A percentile compares a stretch with the other conserved stretches of the same genome.
phyloP scores from a whole-genome alignment of 2,329 filamentous ascomycete genomes.

The Colletotrichum tofieldiae region DNA sequence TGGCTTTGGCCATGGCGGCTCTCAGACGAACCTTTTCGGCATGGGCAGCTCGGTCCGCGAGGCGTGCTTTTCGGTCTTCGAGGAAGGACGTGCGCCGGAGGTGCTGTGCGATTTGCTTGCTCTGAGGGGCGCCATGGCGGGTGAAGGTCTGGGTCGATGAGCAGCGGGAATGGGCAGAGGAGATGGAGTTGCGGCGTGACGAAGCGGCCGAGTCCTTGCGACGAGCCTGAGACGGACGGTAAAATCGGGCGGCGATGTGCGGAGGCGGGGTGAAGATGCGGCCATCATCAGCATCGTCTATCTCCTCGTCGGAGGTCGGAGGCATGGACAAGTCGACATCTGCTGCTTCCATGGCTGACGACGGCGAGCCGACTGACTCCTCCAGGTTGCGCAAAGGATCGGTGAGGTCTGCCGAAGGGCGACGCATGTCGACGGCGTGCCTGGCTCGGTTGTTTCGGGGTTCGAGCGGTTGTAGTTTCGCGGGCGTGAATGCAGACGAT shows the following conservation, averaged over 20 bases:
- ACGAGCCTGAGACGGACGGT: constrained; percentile 75
- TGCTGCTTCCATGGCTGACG: constrained; percentile 48
- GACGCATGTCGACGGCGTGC: constrained; percentile 57
- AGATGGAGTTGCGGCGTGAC: constrained; percentile 85
- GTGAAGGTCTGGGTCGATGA: constrained; percentile 72
- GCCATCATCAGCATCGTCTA: constrained; percentile 51
- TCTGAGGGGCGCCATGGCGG: constrained; percentile 73
- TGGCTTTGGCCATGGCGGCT: constrained; percentile 81
- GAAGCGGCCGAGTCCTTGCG: constrained; percentile 84
- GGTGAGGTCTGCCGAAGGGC: constrained; percentile 58
- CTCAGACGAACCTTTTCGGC: constrained; percentile 86
- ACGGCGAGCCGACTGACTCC: constrained; percentile 52
- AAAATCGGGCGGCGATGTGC: constrained; percentile 85
- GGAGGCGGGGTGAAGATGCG: constrained; percentile 76
- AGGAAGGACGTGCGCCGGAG: constrained; percentile 85
- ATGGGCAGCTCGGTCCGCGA: constrained; percentile 86
- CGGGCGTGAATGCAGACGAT: not conserved
- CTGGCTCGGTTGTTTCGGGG: constrained; percentile 19
- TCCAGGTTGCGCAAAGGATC: constrained; percentile 59
- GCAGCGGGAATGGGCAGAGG: constrained; percentile 80
- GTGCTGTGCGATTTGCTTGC: constrained; percentile 84
- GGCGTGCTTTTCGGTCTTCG: constrained; percentile 83
- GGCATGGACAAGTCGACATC: constrained; percentile 58
- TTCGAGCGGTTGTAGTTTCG: constrained; percentile 33
- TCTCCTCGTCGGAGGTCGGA: constrained; percentile 52